Evolutionary conservation across 2,329 filamentous ascomycete genomes (phyloP), one percentile per base, ranked within the genome.

Genomic region (Aureobasidium sp.): DNA sequence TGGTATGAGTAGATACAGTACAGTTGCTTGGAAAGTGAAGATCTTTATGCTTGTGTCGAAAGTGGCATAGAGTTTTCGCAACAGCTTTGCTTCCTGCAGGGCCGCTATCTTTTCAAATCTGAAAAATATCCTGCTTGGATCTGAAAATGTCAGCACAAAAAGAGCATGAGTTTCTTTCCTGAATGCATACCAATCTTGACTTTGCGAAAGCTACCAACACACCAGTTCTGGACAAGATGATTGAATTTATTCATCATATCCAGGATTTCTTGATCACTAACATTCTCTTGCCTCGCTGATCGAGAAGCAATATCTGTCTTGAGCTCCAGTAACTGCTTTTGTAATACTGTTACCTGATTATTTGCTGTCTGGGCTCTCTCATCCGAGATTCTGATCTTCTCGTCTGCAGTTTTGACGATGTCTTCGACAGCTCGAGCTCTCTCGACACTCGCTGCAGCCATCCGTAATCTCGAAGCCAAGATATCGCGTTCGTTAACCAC

Each of bases 221-320:
- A 83, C 87, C 87, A 91, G 68, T 90, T 89, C 74, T 90, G 87
- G 67, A 89, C 74, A 27, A 86, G 83, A 68, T 89, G 87, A 23
- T 83, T 83, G 51, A 90, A 71, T 80, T 78, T 59, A 37, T 66
- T 65, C 77, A 88, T 83, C 10, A 80, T 78, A 56, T 87, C 83
- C 2, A 78, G 82, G 69, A 90, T 82, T 12, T 85, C 83, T 71
- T 87, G 85, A 68, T 91, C 88, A 64, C 84, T 86, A 50, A 77
- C 73, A 64, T 86, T 83, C 26, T 82, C 82, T 81, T 86, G 85
- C 6, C 86, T 89, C 68, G 86, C 89, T 15, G 82, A 85, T 61
- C 79, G 77, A 8, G 83, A 90, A 34, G 73, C 72, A 55, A 70
- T 90, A 69, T 89, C 89, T 0, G 87, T 92, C 2, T 85, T 91